Conservation (phyloP, 352 stramenopile genomes). For the Pythium insidiosum region DNA sequence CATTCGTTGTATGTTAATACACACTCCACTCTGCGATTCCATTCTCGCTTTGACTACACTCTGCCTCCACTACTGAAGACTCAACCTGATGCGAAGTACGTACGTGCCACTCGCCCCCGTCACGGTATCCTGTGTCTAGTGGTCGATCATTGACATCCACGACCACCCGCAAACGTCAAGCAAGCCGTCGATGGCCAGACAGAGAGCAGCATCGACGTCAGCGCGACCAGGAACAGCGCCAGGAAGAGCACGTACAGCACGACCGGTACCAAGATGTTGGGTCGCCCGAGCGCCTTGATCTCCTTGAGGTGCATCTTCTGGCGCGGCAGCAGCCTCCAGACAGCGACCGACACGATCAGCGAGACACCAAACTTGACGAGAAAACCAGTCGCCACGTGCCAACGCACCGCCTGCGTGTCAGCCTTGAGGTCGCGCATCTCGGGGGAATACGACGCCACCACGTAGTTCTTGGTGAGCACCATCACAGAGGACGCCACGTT, state of each 20-base stretch:
- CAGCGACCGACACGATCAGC: slow-evolving; percentile 2
- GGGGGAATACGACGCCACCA: neutral
- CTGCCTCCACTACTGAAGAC: too few relatives aligned
- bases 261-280: slow-evolving; percentile 4
- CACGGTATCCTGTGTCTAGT: too few relatives aligned
- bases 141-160: too few relatives aligned
- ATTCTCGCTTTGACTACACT: too few relatives aligned
- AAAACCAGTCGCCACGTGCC: slow-evolving; percentile 9
- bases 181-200: slow-evolving; percentile 14
- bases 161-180: slow-evolving; percentile 11
- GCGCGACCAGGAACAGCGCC: slow-evolving; percentile 1
- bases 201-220: slow-evolving; percentile 12
- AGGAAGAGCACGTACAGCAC: slow-evolving; percentile 6
- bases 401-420: slow-evolving; percentile 7
- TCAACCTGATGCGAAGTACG: too few relatives aligned
- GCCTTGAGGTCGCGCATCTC: neutral
- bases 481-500: slow-evolving; percentile 5
- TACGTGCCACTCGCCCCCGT: too few relatives aligned
- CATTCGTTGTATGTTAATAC: too few relatives aligned
- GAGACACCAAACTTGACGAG: slow-evolving; percentile 7
- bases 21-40: too few relatives aligned
- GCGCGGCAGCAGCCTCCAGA: slow-evolving; percentile 9
- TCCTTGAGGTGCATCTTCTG: slow-evolving; percentile 13
- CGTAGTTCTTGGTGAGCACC: slow-evolving; percentile 3
- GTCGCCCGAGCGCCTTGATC: slow-evolving; percentile 2